Evolutionary conservation across 495 filamentous ascomycete genomes (phyloP).

Genomic region (Hyaloscypha bicolor): DNA sequence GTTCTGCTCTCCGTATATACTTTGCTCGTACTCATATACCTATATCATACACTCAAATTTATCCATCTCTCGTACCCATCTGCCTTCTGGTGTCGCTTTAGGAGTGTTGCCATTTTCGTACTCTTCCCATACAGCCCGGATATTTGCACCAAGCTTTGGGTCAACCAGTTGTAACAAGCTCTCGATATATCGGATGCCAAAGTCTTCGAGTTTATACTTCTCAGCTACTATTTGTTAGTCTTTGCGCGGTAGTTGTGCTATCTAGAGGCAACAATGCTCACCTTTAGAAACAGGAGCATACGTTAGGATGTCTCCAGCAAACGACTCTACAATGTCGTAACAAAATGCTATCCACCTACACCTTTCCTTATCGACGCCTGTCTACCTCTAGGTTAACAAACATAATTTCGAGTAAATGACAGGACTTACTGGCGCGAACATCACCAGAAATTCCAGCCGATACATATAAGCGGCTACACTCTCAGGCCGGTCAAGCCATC

Average conservation of each 20-base stretch:
- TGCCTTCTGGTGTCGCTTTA: slow-evolving; percentile 15
- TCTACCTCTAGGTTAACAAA: slow-evolving; percentile 14
- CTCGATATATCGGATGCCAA: slow-evolving; percentile 19
- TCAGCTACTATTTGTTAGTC: slow-evolving; percentile 12
- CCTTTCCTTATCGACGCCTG: slow-evolving; percentile 11
- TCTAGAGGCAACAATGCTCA: slow-evolving; percentile 11
- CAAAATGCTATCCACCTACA: slow-evolving; percentile 8
- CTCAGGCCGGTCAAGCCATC: slow-evolving; percentile 7
- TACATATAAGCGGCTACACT: slow-evolving; percentile 11
- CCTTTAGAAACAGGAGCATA: slow-evolving; percentile 12
- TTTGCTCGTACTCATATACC: slow-evolving; percentile 10
- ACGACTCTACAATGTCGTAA: slow-evolving; percentile 13
- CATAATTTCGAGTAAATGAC: slow-evolving; percentile 9
- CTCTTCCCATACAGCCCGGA: slow-evolving; percentile 12
- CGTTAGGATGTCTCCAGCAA: slow-evolving; percentile 19
- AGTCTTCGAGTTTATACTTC: slow-evolving; percentile 19
- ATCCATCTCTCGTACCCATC: slow-evolving; percentile 12
- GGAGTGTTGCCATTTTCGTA: slow-evolving; percentile 15
- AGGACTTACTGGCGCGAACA: slow-evolving; percentile 9
- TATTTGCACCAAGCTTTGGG: slow-evolving; percentile 16
- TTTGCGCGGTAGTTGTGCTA: slow-evolving; percentile 10
- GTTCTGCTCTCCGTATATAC: slow-evolving; percentile 9
- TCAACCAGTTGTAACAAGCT: slow-evolving; percentile 17
- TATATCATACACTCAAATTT: slow-evolving; percentile 14
- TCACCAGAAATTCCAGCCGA: slow-evolving; percentile 11